Conservation (phyloP, 1,139 yeast species). For the Yamadazyma kanchanaburiensis region DNA sequence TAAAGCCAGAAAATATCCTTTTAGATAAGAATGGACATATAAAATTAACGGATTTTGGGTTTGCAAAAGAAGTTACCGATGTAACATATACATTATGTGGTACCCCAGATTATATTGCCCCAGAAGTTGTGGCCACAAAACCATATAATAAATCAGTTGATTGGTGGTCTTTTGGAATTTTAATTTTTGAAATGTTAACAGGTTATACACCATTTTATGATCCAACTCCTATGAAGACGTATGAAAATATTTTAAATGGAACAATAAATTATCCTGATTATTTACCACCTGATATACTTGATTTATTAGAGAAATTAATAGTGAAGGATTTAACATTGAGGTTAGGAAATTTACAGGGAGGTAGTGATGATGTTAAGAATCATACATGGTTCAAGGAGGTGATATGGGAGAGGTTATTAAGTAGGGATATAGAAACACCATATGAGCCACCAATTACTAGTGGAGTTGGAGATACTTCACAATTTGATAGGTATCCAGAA, state of each 20-base stretch:
- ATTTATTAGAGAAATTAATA: conserved; percentile 47
- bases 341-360: conserved; percentile 56
- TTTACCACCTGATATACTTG: conserved; percentile 50
- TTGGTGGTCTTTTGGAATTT: conserved; percentile 64
- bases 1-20: conserved; percentile 59
- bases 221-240: conserved; percentile 60
- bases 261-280: conserved; percentile 49
- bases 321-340: conserved; percentile 55
- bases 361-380: conserved; percentile 53
- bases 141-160: conserved; percentile 62
- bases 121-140: conserved; percentile 60
- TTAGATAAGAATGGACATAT: conserved; percentile 59
- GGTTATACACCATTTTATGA: conserved; percentile 64
- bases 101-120: conserved; percentile 63
- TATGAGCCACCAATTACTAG: conserved; percentile 63
- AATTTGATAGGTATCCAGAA: conserved; percentile 58
- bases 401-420: conserved; percentile 55
- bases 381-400: conserved; percentile 62
- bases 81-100: conserved; percentile 64
- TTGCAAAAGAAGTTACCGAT: conserved; percentile 58
- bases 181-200: conserved; percentile 59
- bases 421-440: conserved; percentile 60
- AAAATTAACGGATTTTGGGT: conserved; percentile 59
- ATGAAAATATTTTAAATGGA: conserved; percentile 55
- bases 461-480: conserved; percentile 63